Base-by-base conservation (phyloP, 306 rosid genomes). In the Lablab purpureus region DNA sequence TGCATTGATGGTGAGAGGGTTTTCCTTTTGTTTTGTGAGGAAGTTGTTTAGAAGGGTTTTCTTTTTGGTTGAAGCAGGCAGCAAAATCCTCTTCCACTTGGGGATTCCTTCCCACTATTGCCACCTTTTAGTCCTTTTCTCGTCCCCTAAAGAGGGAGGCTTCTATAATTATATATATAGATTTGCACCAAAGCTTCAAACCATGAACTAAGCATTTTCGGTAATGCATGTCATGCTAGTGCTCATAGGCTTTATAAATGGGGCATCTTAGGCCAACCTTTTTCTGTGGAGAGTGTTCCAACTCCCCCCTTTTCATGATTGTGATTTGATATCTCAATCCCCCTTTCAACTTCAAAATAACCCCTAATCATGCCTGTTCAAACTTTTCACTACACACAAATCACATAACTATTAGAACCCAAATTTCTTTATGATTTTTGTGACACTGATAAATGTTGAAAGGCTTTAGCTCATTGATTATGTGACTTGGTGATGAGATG, bases 71-170 rank as follows among this genome's bases (percentile, higher is more conserved):
- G 78, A 86, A 76, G 78, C 76, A 67, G 67, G 58, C 71, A 30
- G 14, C 66, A 67, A 52, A 51, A 17, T 66, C 71, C 70, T 51
- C 80, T 51, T 84, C 91, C 89, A 89, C 92, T 83, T 78, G 36
- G 18, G 76, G 89, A 82, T 90, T 83, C 89, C 88, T 67, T 70
- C 74, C 86, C 93, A 86, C 88, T 83, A 85, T 23, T 84, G 76
- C 30, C 9, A 18, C 58, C 84, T 76, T 86, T 84, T 82, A 60
- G 77, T 58, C 80, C 80, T 74, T 85, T 73, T 86, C 88, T 80
- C 80, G 83, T 73, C 73, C 90, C 86, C 84, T 82, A 87, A 70
- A 90, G 76, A 65, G 79, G 87, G 75, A 78, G 82, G 80, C 81
- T 85, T 85, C 76, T 28, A 86, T 47, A 82, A 43, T 59, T 73